Conservation (phyloP, 192 early-diverging fungal species). For the Entomortierella parvispora region DNA sequence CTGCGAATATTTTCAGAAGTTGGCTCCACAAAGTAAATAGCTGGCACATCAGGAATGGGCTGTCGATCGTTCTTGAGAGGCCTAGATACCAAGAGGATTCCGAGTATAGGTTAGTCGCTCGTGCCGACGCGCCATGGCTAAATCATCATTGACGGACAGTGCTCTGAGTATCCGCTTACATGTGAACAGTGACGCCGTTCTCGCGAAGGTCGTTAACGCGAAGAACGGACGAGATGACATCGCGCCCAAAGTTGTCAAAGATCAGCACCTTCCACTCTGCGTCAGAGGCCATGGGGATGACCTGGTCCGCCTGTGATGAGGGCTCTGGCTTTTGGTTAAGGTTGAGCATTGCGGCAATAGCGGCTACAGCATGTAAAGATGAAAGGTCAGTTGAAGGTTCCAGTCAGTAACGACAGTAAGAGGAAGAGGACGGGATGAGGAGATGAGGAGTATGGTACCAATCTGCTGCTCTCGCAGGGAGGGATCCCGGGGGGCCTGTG, state of each 20-base stretch:
- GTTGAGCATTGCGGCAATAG: slow-evolving; percentile 86
- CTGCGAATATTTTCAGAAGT: slow-evolving; percentile 84
- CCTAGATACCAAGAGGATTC: slow-evolving; percentile 56
- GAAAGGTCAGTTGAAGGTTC: neutral
- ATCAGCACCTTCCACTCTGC: slow-evolving; percentile 98
- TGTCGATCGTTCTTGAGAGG: slow-evolving; percentile 83
- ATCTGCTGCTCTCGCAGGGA: slow-evolving; percentile 73
- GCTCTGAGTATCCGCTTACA: no score
- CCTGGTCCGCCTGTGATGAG: slow-evolving; percentile 49
- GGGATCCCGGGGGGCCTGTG: slow-evolving; percentile 44
- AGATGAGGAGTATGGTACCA: slow-evolving; percentile 50
- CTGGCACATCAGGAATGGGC: slow-evolving; percentile 94
- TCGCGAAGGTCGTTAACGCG: slow-evolving; percentile 96
- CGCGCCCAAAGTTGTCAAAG: slow-evolving; percentile 92
- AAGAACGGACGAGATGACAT: slow-evolving; percentile 96
- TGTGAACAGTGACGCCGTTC: slow-evolving; percentile 96
- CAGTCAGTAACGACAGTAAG: slow-evolving; percentile 6
- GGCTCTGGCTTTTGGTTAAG: slow-evolving; percentile 73
- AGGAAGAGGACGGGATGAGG: neutral
- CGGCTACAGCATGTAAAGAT: slow-evolving; percentile 64
- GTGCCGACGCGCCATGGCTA: neutral
- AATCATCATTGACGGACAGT: no score
- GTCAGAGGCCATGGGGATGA: slow-evolving; percentile 52
- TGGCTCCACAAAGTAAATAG: slow-evolving; percentile 95
- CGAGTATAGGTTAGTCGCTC: neutral